Percentiles rank a stretch among this genome's conserved stretches.
Evolutionary conservation across 2,329 filamentous ascomycete species (phyloP).

Genomic region (Leptographium radiaticola): DNA sequence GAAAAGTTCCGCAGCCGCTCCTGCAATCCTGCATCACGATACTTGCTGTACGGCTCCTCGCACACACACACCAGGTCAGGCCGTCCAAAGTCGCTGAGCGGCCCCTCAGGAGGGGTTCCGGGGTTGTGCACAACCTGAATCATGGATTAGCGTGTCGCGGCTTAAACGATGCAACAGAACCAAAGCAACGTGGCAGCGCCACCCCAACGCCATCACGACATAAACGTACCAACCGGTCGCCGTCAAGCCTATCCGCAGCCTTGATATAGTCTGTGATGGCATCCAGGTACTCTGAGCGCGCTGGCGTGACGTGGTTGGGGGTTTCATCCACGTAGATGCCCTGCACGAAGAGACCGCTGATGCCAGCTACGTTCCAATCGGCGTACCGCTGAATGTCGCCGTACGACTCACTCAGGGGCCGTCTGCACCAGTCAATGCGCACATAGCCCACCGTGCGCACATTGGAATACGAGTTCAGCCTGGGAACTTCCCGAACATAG

Average conservation of each 20-base stretch:
- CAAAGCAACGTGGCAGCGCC: not conserved
- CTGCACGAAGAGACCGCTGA: slow-evolving; percentile 6
- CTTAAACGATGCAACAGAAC: not conserved
- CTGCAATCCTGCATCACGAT: slow-evolving; percentile 2
- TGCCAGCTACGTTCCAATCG: not conserved
- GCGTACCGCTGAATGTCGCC: slow-evolving; percentile 3
- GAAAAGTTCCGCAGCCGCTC: not conserved
- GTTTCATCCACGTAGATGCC: slow-evolving; percentile 10
- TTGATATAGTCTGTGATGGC: not conserved
- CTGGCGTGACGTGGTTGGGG: slow-evolving; percentile 5
- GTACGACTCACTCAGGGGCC: slow-evolving; percentile 1
- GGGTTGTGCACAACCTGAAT: slow-evolving; percentile 9
- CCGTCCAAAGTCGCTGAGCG: slow-evolving; percentile 3
- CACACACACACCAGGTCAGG: slow-evolving; percentile 8
- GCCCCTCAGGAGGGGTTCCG: slow-evolving; percentile 8
- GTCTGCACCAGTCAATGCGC: slow-evolving; percentile 5
- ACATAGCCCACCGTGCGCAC: slow-evolving; percentile 9
- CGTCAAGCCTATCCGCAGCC: not conserved
- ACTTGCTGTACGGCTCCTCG: slow-evolving; percentile 6
- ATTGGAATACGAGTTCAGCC: slow-evolving; percentile 8
- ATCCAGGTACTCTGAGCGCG: slow-evolving; percentile 1
- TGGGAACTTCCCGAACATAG: slow-evolving; percentile 9
- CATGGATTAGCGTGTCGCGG: not conserved
- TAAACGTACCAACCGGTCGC: slow-evolving; percentile 4
- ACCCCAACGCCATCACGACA: not conserved